These are phyloP conservation scores for Coemansia sp. DNA, from an alignment of 192 early-diverging fungal species.

Conservation along the genomic window DNA sequence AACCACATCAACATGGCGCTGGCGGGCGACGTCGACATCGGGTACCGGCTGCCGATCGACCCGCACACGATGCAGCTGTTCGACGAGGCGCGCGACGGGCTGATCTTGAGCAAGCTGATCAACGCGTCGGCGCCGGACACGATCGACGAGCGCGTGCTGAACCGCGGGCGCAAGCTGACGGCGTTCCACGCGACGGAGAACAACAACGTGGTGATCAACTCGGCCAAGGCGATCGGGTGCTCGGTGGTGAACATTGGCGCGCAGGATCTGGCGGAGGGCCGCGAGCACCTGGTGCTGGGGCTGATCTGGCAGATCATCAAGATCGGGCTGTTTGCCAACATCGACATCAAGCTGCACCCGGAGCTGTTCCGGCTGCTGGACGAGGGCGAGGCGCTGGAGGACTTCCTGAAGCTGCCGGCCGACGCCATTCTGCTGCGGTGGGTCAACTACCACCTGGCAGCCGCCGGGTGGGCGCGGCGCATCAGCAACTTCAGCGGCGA, in stretches of 20 bases:
- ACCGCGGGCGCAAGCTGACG: conserved; percentile 80
- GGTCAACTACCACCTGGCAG: conserved; percentile 99
- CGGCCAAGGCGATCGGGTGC: conserved; percentile 98
- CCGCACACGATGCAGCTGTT: conserved; percentile 93
- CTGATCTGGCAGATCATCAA: conserved; percentile 99
- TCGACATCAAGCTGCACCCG: conserved; percentile 97
- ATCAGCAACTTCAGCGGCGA: conserved; percentile 91
- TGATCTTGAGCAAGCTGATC: conserved; percentile 95
- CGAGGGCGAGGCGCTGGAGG: conserved; percentile 87
- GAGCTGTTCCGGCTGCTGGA: conserved; percentile 95
- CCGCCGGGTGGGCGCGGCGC: conserved; percentile 77
- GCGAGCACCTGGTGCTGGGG: conserved; percentile 94
- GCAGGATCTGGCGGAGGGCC: conserved; percentile 91
- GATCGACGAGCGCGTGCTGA: conserved; percentile 98
- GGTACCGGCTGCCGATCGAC: conserved; percentile 86
- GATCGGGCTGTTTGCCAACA: conserved; percentile 90
- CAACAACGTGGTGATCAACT: conserved; percentile 99
- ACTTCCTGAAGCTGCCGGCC: conserved; percentile 88
- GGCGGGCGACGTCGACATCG: conserved; percentile 75
- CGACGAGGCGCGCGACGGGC: conserved; percentile 90
- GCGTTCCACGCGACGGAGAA: conserved; percentile 98
- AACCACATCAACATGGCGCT: conserved; percentile 89
- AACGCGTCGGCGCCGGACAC: conserved; percentile 95
- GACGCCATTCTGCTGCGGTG: conserved; percentile 96
- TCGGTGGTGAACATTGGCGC: conserved; percentile 98